Conservation (phyloP, 2,329 filamentous ascomycete genomes). For the Calycina marina region DNA sequence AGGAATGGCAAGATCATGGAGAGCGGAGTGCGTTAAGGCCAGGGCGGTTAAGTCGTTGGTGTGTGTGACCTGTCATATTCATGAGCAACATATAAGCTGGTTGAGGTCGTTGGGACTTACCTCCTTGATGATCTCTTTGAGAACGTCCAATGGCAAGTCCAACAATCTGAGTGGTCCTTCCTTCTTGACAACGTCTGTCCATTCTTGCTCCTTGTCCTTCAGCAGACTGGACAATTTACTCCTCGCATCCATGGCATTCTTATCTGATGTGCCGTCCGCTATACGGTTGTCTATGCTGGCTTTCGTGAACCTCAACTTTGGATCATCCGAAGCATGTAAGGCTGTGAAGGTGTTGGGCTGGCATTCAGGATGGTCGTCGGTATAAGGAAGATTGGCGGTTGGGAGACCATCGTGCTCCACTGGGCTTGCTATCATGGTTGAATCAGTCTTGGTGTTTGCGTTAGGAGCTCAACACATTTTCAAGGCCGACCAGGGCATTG, state of each 20-base stretch:
- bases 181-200: slow-evolving; percentile 45
- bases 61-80: slow-evolving; percentile 47
- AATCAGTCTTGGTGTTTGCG: slow-evolving; percentile 2
- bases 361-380: slow-evolving; percentile 16
- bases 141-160: slow-evolving; percentile 63
- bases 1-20: slow-evolving; percentile 61
- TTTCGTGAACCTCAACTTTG: slow-evolving; percentile 10
- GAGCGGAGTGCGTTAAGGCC: slow-evolving; percentile 61
- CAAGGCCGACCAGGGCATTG: slow-evolving; percentile 10
- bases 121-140: slow-evolving; percentile 69
- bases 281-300: slow-evolving; percentile 11
- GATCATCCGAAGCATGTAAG: slow-evolving; percentile 11
- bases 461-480: too few species aligned
- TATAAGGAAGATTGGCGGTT: slow-evolving; percentile 18
- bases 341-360: slow-evolving; percentile 20
- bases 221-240: slow-evolving; percentile 28
- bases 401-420: slow-evolving; percentile 14
- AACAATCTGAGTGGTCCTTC: slow-evolving; percentile 49
- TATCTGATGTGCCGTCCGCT: slow-evolving; percentile 9
- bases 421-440: slow-evolving; percentile 16
- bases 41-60: slow-evolving; percentile 71
- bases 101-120: slow-evolving; percentile 27
- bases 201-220: slow-evolving; percentile 49
- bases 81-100: slow-evolving; percentile 5
- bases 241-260: slow-evolving; percentile 14